phyloP scores from a whole-genome alignment of 176 grass and related monocot species.

The Puccinellia tenuiflora region DNA sequence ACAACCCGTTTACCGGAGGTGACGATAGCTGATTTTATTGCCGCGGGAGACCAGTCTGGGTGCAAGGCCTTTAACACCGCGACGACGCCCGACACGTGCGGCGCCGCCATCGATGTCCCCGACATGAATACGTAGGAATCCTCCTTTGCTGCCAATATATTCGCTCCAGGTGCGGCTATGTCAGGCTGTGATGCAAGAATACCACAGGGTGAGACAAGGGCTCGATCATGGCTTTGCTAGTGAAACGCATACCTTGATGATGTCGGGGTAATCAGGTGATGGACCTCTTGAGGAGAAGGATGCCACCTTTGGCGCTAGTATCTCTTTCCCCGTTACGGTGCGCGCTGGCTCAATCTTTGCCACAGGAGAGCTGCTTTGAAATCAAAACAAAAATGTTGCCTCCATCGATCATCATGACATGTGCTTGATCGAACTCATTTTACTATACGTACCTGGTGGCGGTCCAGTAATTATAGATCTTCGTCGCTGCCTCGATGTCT shows the following conservation, averaged over 20 bases:
- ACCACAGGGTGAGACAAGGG: too few species aligned
- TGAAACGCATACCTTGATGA: conserved; percentile 24
- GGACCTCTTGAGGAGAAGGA: conserved; percentile 31
- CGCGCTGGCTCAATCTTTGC: conserved; percentile 20
- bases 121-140: background rate
- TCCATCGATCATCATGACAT: background rate
- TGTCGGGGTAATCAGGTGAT: background rate
- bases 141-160: conserved; percentile 21
- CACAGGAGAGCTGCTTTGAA: conserved; percentile 6
- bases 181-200: background rate
- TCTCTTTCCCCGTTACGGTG: background rate
- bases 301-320: background rate
- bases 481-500: background rate
- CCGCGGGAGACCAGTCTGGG: conserved; percentile 31
- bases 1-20: conserved; percentile 46
- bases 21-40: conserved; percentile 1
- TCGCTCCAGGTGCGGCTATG: conserved; percentile 29
- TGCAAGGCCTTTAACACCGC: conserved; percentile 24
- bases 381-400: background rate
- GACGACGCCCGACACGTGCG: conserved; percentile 10
- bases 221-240: too few species aligned
- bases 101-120: conserved; percentile 31
- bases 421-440: too few species aligned
- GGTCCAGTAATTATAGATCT: fast-evolving
- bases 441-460: background rate